Evolutionary conservation across 106 monocot species (phyloP), one percentile per base, ranked within the genome.

Genomic region (Dioscorea dumetorum): DNA sequence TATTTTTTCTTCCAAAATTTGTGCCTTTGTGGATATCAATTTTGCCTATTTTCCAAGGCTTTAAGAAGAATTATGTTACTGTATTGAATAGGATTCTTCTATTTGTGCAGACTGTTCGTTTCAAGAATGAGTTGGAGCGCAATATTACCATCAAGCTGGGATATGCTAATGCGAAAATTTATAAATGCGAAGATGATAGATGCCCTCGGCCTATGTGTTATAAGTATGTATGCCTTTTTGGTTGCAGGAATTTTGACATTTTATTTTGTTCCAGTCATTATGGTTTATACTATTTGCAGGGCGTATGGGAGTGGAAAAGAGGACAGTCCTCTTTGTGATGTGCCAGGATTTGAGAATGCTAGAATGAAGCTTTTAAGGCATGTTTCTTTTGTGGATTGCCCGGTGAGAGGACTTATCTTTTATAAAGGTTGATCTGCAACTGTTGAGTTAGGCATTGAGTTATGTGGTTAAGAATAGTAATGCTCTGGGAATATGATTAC

Each of bases 291-390:
- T 63, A 18, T 64, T 58, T 85, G 50, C 79, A 95, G 94, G 70
- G 94, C 94, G 19, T 95, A 95, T 80, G 91, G 94, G 49, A 95
- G 94, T 72, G 94, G 94, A 61, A 95, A 95, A 75, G 94, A 95
- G 81, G 94, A 95, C 60, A 84, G 66, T 69, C 94, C 94, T 77
- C 69, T 73, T 2, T 95, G 94, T 83, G 94, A 95, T 78, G 94
- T 95, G 4, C 83, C 91, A 7, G 94, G 94, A 21, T 95, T 91
- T 83, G 91, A 95, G 74, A 95, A 85, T 61, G 49, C 81, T 5
- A 80, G 85, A 65, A 95, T 95, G 94, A 95, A 91, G 50, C 91
- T 95, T 12, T 73, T 95, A 66, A 85, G 94, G 69, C 94, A 95
- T 80, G 94, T 94, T 62, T 94, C 94, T 20, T 94, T 94, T 78